Conservation (phyloP, 2,329 filamentous ascomycete genomes). For the Eutypella sp. region DNA sequence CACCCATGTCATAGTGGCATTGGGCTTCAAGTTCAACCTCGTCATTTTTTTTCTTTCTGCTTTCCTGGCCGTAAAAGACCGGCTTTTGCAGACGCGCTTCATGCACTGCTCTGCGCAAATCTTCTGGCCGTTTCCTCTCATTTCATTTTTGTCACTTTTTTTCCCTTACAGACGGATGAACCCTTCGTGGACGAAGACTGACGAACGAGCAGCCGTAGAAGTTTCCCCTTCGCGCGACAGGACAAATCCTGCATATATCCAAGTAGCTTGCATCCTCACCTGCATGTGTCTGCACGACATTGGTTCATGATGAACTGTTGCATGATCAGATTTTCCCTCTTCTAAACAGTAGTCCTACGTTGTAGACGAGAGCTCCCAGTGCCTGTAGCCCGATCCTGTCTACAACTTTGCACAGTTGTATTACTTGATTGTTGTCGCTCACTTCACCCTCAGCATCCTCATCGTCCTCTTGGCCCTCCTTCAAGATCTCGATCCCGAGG, state of each 20-base stretch:
- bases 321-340: background rate
- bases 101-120: background rate
- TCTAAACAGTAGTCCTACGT: background rate
- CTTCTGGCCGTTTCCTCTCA: background rate
- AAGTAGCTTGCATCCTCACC: conserved; percentile 13
- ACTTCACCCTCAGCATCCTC: conserved; percentile 14
- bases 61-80: background rate
- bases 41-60: conserved; percentile 4
- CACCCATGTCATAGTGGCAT: conserved; percentile 2
- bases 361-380: conserved; percentile 17
- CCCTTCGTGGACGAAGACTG: no score
- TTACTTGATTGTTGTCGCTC: no score
- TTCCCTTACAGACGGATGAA: background rate
- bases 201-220: no score
- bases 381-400: conserved; percentile 13
- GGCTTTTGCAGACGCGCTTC: background rate
- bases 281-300: conserved; percentile 42
- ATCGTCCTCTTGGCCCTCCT: conserved; percentile 3
- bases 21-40: conserved; percentile 7
- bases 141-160: background rate
- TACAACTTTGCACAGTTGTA: no score
- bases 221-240: no score
- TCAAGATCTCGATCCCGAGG: conserved; percentile 2
- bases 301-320: conserved; percentile 26
- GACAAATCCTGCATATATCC: conserved; percentile 19